A percentile compares a stretch with the other conserved stretches of the same genome.
These are phyloP conservation scores for Silybum marianum DNA, from an alignment of 129 eudicot species.

Conservation along the genomic window DNA sequence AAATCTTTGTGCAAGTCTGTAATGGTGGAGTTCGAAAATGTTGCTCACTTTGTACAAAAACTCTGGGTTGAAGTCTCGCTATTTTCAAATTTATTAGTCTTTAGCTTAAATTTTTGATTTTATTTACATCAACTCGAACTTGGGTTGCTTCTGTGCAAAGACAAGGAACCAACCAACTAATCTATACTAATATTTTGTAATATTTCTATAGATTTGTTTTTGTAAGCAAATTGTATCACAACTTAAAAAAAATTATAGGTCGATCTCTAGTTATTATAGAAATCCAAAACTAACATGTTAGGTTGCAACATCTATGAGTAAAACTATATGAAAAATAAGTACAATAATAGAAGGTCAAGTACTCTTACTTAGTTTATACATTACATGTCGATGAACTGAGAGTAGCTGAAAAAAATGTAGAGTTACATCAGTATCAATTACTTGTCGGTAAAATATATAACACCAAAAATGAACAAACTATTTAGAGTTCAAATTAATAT, in stretches of 20 bases:
- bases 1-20: too few species aligned
- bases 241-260: background rate
- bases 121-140: background rate
- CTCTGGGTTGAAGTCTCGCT: too few species aligned
- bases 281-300: background rate
- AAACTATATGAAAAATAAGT: background rate
- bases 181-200: too few species aligned
- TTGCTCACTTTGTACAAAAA: too few species aligned
- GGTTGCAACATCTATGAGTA: background rate
- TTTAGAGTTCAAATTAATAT: too few species aligned
- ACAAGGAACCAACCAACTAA: too few species aligned
- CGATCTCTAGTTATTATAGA: background rate
- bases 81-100: too few species aligned
- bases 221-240: background rate
- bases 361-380: background rate
- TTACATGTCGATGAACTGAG: background rate
- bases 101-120: background rate
- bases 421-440: background rate
- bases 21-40: too few species aligned
- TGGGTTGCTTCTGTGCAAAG: background rate
- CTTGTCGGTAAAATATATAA: background rate
- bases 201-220: too few species aligned
- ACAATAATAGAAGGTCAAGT: background rate
- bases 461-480: background rate
- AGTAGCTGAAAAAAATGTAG: too few species aligned